phyloP scores from a whole-genome alignment of 352 stramenopile genomes.

The Globisporangium splendens region DNA sequence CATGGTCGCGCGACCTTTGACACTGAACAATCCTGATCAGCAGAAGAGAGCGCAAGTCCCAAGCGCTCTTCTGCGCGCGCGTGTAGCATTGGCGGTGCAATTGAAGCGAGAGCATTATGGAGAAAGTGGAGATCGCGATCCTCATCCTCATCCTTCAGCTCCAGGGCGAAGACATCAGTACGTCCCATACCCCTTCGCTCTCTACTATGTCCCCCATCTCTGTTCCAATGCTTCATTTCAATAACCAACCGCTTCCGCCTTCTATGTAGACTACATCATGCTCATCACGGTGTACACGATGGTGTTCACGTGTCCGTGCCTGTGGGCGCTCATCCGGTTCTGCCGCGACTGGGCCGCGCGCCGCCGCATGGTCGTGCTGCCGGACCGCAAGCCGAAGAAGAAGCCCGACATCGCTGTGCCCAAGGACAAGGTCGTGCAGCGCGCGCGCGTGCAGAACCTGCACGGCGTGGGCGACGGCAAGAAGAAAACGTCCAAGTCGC shows the following conservation, averaged over 20 bases:
- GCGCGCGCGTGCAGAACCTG: conserved; percentile 56
- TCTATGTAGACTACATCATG: conserved; percentile 59
- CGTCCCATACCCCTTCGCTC: background rate
- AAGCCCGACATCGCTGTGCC: conserved; percentile 65
- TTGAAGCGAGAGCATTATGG: conserved; percentile 21
- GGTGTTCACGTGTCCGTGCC: conserved; percentile 78
- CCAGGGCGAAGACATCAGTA: conserved; percentile 56
- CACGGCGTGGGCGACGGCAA: conserved; percentile 48
- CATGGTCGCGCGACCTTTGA: too few relatives aligned
- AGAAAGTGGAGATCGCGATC: conserved; percentile 74
- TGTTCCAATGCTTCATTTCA: too few relatives aligned
- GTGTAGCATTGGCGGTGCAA: background rate
- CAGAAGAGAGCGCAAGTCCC: too few relatives aligned
- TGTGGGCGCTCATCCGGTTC: conserved; percentile 78
- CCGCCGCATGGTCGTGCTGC: conserved; percentile 54
- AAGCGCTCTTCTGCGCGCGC: background rate
- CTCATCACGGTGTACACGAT: conserved; percentile 75
- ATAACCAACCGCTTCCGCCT: background rate
- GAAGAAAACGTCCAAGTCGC: conserved; percentile 52
- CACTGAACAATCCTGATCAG: background rate
- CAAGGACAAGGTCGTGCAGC: conserved; percentile 51
- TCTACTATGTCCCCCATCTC: too few relatives aligned
- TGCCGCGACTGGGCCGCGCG: conserved; percentile 57
- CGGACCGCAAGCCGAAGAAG: conserved; percentile 72
- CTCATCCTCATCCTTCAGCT: conserved; percentile 48